Evolutionary conservation across 2,329 filamentous ascomycete genomes (phyloP).

Genomic region (Ceratocystis eucalypticola): DNA sequence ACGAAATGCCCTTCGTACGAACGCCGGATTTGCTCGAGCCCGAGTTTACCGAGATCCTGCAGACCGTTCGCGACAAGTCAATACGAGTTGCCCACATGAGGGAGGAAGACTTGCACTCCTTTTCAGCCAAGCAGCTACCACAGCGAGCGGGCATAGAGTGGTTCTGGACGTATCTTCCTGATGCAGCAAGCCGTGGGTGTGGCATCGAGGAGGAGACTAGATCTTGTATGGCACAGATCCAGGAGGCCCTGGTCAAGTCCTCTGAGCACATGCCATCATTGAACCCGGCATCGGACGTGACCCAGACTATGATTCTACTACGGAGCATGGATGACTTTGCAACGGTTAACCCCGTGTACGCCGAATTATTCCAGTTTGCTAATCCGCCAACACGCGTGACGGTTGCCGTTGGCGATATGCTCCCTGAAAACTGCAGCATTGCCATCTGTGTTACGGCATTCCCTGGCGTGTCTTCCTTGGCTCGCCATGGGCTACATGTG

Average conservation of each 20-base stretch:
- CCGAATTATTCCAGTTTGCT: constrained; percentile 55
- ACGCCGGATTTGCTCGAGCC: constrained; percentile 55
- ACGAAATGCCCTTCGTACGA: constrained; percentile 28
- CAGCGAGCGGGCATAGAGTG: constrained; percentile 17
- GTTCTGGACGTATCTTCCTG: constrained; percentile 31
- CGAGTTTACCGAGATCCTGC: constrained; percentile 37
- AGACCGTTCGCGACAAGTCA: constrained; percentile 22
- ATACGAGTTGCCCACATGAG: constrained; percentile 7
- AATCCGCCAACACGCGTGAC: constrained; percentile 81
- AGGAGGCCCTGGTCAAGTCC: constrained; percentile 27
- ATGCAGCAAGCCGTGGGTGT: constrained; percentile 20
- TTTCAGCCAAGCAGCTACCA: constrained; percentile 18
- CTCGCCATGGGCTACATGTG: constrained; percentile 61
- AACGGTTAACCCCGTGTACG: constrained; percentile 61
- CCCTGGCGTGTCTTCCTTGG: constrained; percentile 21
- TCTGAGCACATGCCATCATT: constrained; percentile 22
- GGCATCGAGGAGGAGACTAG: constrained; percentile 36
- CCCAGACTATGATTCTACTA: constrained; percentile 53
- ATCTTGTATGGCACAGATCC: constrained; percentile 36
- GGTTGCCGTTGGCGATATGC: constrained; percentile 55
- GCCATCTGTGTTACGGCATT: constrained; percentile 43
- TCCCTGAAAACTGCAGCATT: constrained; percentile 47
- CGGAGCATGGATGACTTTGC: constrained; percentile 70
- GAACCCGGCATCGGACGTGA: constrained; percentile 32
- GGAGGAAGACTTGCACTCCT: constrained; percentile 10